These are phyloP conservation scores for Penicillium soppii DNA, from an alignment of 495 filamentous ascomycete species.

Conservation along the genomic window DNA sequence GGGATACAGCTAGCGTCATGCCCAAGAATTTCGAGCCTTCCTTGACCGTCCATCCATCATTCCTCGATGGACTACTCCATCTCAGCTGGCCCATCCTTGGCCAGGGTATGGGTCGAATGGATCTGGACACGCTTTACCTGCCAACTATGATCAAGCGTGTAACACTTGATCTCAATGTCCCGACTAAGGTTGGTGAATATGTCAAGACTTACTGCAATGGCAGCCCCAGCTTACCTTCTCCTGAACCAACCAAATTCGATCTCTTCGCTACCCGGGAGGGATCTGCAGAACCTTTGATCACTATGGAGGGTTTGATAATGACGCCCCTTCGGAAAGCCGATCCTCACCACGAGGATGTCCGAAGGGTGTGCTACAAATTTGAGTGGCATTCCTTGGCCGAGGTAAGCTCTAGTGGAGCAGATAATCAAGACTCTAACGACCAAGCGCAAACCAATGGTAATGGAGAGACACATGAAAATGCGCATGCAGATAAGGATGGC, in stretches of 20 bases:
- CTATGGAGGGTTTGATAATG: conserved; percentile 31
- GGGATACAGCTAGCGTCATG: conserved; percentile 26
- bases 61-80: conserved; percentile 29
- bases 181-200: conserved; percentile 24
- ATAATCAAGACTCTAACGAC: conserved; percentile 2
- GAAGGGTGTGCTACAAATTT: conserved; percentile 36
- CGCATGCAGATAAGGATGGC: conserved; percentile 7
- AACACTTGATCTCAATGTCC: conserved; percentile 21
- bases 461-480: neutral
- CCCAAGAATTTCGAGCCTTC: conserved; percentile 28
- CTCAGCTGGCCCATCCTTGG: conserved; percentile 42
- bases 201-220: conserved; percentile 34
- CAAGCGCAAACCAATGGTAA: neutral
- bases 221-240: conserved; percentile 20
- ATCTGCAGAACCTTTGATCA: conserved; percentile 25
- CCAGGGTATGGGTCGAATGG: conserved; percentile 37
- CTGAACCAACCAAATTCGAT: conserved; percentile 33
- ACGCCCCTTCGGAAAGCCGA: conserved; percentile 31
- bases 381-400: conserved; percentile 28
- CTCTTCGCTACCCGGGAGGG: conserved; percentile 30
- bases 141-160: conserved; percentile 38
- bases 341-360: conserved; percentile 5
- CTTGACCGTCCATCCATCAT: conserved; percentile 25
- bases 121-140: conserved; percentile 43
- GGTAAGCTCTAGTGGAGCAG: neutral